Conservation (phyloP, 257 asterid species). For the Ballota nigra region DNA sequence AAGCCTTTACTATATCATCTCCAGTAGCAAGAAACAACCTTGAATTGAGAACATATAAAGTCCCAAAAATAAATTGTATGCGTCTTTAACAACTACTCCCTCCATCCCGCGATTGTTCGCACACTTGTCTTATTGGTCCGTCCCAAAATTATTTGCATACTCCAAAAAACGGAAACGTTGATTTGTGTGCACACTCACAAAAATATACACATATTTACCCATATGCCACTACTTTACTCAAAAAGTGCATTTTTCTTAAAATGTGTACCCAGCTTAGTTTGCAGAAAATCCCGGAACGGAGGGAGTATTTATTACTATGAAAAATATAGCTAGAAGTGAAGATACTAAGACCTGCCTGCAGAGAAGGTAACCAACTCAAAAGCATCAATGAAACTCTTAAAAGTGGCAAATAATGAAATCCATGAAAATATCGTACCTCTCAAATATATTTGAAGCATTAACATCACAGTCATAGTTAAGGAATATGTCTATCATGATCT, state of each 20-base stretch:
- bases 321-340: not conserved
- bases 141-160: too few relatives aligned
- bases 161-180: too few relatives aligned
- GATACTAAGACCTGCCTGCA: not conserved
- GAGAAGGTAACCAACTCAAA: conserved; percentile 5
- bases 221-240: too few relatives aligned
- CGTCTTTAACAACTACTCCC: not conserved
- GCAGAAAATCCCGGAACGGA: too few relatives aligned
- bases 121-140: too few relatives aligned
- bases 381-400: conserved; percentile 16
- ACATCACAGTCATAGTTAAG: conserved; percentile 99
- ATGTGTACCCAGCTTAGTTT: too few relatives aligned
- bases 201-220: too few relatives aligned
- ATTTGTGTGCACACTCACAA: too few relatives aligned
- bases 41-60: not conserved
- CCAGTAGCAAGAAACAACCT: conserved; percentile 8
- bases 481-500: conserved; percentile 94
- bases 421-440: conserved; percentile 57
- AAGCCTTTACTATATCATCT: not conserved
- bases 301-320: not conserved
- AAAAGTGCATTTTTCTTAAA: too few relatives aligned
- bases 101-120: too few relatives aligned
- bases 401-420: conserved; percentile 19
- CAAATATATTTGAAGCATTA: conserved; percentile 96
- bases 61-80: not conserved